Evolutionary conservation across 2,329 filamentous ascomycete species (phyloP), one percentile per base, ranked within the genome.

Genomic region (Zasmidium citrigriseum): DNA sequence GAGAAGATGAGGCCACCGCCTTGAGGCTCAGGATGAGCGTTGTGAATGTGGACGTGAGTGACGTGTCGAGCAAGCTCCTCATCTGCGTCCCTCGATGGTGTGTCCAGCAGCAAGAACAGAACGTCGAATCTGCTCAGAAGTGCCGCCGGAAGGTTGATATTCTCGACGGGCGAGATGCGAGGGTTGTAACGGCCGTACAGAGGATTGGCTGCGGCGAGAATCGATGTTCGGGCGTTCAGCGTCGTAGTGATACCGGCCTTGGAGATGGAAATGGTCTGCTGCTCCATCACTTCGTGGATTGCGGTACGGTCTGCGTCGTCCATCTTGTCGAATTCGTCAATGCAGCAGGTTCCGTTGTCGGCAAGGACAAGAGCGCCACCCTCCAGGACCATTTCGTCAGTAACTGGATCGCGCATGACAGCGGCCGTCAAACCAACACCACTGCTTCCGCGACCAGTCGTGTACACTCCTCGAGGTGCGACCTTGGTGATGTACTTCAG

Each of bases 401-500:
- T 93, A 46, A 92, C 89, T 3, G 89, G 89, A 67, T 93, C 89
- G 54, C 89, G 86, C 88, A 92, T 93, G 41, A 93, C 89, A 14
- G 89, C 89, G 12, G 89, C 89, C 1, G 89, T 93, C 50, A 93
- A 82, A 86, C 89, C 89, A 54, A 93, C 89, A 71, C 89, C 89
- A 74, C 87, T 90, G 78, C 87, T 90, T 74, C 89, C 89, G 67
- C 89, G 88, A 62, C 89, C 89, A 3, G 89, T 90, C 4, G 89
- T 93, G 77, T 93, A 93, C 12, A 93, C 88, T 68, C 92, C 93
- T 63, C 95, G 90, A 61, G 95, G 95, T 1, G 95, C 93, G 25
- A 99, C 95, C 79, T 99, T 98, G 65, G 92, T 91, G 73, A 99
- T 98, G 75, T 99, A 99, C 78, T 97, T 98, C 66, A 99, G 84